A percentile compares a stretch with the other conserved stretches of the same genome.
Evolutionary conservation across 345 rosid species (phyloP).

Genomic region (Populus tremula): DNA sequence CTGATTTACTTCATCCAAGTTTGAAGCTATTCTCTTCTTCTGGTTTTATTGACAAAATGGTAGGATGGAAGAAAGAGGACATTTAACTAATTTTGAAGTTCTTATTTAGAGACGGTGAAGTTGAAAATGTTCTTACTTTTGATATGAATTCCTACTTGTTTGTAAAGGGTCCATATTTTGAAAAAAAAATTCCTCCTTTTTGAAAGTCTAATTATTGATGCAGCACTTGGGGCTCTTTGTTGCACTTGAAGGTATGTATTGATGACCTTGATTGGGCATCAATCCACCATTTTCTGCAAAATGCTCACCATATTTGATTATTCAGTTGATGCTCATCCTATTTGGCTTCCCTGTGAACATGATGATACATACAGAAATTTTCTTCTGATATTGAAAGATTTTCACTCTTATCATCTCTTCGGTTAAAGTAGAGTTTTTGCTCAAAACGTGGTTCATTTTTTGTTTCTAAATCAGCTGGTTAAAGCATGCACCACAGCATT

Average conservation of each 20-base stretch:
- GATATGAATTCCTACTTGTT: background rate
- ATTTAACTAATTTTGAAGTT: background rate
- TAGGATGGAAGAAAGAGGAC: background rate
- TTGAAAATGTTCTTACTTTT: background rate
- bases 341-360: too few relatives aligned
- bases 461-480: slow-evolving; percentile 35
- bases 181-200: too few relatives aligned
- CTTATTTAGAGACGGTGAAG: too few relatives aligned
- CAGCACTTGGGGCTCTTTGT: background rate
- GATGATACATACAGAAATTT: too few relatives aligned
- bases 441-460: background rate
- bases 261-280: too few relatives aligned
- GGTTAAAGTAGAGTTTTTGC: background rate
- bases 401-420: background rate
- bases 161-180: too few relatives aligned
- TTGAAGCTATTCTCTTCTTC: background rate
- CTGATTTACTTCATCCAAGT: background rate
- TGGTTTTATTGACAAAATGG: background rate
- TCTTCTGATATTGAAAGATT: too few relatives aligned
- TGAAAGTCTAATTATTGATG: background rate
- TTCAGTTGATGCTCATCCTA: too few relatives aligned
- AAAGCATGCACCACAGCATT: slow-evolving; percentile 9
- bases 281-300: background rate
- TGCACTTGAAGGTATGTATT: background rate
- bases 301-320: background rate